phyloP scores from a whole-genome alignment of 2,329 filamentous ascomycete species.

The Botrytis galanthina region DNA sequence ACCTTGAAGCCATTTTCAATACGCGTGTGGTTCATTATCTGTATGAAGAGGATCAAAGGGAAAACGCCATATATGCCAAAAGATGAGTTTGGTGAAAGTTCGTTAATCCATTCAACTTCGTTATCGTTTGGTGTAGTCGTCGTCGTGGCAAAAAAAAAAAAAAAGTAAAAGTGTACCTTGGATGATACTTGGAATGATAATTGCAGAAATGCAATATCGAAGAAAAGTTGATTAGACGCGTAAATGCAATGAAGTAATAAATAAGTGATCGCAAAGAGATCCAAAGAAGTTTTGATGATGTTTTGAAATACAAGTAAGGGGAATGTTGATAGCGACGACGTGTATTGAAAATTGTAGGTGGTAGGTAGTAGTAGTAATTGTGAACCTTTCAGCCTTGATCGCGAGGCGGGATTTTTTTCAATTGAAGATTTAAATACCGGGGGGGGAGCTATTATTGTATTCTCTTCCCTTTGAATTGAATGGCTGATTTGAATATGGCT shows the following conservation, averaged over 20 bases:
- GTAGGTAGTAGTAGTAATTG: neutral
- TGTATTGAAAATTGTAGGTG: neutral
- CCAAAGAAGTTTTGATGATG: neutral
- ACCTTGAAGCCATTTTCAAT: slow-evolving; percentile 40
- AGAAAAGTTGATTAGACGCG: neutral
- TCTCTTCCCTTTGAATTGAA: neutral
- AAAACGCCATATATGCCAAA: slow-evolving; percentile 25
- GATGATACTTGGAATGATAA: neutral
- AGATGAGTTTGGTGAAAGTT: neutral
- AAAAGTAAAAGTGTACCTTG: neutral
- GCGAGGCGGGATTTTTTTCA: slow-evolving; percentile 6
- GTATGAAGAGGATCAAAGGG: slow-evolving; percentile 16
- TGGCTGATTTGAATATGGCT: neutral
- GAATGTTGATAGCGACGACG: neutral
- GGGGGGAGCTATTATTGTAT: neutral
- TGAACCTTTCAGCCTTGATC: slow-evolving; percentile 3
- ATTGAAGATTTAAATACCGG: neutral
- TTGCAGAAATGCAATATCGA: neutral
- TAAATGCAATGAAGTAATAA: neutral
- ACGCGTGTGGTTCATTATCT: slow-evolving; percentile 34
- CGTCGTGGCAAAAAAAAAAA: neutral
- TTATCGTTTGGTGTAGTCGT: slow-evolving; percentile 4
- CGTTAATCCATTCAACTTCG: slow-evolving; percentile 13
- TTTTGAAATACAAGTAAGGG: neutral
- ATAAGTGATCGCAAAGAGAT: neutral